These are phyloP conservation scores for Suhomyces ambrosiae DNA, from an alignment of 1,139 yeast genomes.

Conservation along the genomic window DNA sequence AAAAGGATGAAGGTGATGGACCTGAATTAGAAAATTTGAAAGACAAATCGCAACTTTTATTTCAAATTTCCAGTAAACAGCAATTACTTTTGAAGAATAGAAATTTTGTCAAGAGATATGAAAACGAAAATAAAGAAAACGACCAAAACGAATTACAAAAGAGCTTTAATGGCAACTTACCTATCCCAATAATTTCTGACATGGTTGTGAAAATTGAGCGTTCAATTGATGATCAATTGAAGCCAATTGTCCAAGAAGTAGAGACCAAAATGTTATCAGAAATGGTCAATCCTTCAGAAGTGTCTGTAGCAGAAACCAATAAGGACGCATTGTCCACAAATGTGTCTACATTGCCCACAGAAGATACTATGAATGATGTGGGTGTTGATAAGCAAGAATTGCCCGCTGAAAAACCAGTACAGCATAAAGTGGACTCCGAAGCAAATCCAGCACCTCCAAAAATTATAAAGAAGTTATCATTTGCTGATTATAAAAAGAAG, in stretches of 20 bases:
- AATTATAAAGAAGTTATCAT: slow-evolving; percentile 68
- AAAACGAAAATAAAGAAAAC: not conserved
- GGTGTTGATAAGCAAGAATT: slow-evolving; percentile 4
- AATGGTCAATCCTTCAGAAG: not conserved
- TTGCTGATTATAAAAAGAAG: slow-evolving; percentile 81
- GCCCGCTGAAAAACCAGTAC: slow-evolving; percentile 15
- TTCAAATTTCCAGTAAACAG: slow-evolving; percentile 28
- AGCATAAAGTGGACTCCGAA: slow-evolving; percentile 15
- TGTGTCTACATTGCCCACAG: not conserved
- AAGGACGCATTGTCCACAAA: not conserved
- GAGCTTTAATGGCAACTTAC: slow-evolving; percentile 5
- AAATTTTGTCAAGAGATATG: slow-evolving; percentile 13
- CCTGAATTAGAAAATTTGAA: slow-evolving; percentile 7
- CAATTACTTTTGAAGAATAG: slow-evolving; percentile 21
- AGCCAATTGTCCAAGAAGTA: slow-evolving; percentile 16
- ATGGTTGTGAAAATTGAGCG: slow-evolving; percentile 28
- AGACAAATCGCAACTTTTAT: slow-evolving; percentile 19
- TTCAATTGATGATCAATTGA: slow-evolving; percentile 27
- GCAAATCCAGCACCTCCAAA: slow-evolving; percentile 22
- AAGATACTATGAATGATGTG: not conserved
- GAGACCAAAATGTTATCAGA: slow-evolving; percentile 8
- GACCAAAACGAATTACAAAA: slow-evolving; percentile 1
- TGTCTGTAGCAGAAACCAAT: not conserved
- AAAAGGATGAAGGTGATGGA: slow-evolving; percentile 10
- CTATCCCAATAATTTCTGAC: slow-evolving; percentile 26